Evolutionary conservation across 176 grass and related monocot genomes (phyloP).

Genomic region (Cenchrus fungigraminus): DNA sequence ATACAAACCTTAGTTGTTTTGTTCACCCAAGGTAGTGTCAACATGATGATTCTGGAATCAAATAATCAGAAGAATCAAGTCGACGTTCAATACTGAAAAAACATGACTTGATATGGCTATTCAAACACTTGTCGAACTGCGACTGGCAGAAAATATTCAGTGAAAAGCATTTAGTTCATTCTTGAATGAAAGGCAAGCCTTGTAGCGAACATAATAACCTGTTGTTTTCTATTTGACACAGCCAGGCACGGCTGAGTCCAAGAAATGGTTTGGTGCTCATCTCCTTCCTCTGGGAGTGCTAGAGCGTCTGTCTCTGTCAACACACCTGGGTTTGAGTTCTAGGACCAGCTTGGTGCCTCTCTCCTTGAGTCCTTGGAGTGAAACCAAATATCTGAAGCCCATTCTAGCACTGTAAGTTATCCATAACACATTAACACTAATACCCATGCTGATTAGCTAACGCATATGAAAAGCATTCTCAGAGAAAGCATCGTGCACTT

Average conservation of each 20-base stretch:
- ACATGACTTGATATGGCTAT: not conserved
- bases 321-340: no score
- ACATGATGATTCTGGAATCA: conserved; percentile 9
- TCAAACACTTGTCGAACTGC: conserved; percentile 25
- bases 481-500: not conserved
- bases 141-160: not conserved
- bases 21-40: conserved; percentile 2
- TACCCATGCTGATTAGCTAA: not conserved
- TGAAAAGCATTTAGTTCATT: not conserved
- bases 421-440: not conserved
- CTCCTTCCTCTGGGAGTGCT: not conserved
- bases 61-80: conserved; percentile 2
- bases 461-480: not conserved
- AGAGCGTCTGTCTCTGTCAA: not conserved
- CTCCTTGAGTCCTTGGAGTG: no score
- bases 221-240: conserved; percentile 16
- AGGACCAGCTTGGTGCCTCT: no score
- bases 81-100: not conserved
- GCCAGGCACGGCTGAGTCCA: not conserved
- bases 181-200: not conserved
- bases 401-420: not conserved
- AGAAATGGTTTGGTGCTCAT: not conserved
- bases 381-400: not conserved
- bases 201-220: not conserved
- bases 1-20: conserved; percentile 22